A percentile compares a stretch with the other conserved stretches of the same genome.
phyloP scores from a whole-genome alignment of 345 rosid species.

The Lumnitzera littorea region DNA sequence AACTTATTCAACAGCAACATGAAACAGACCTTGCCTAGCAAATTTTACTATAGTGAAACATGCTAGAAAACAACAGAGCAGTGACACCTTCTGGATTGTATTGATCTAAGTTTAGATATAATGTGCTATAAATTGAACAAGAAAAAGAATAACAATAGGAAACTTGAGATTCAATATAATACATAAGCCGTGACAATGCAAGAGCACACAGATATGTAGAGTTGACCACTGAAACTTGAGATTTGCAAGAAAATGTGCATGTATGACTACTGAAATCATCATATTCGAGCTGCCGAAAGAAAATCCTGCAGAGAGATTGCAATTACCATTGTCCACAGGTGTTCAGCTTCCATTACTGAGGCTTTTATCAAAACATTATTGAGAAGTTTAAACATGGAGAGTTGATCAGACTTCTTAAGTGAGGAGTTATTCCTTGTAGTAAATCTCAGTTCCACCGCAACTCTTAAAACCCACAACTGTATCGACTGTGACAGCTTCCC shows the following conservation, averaged over 20 bases:
- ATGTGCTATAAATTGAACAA: background rate
- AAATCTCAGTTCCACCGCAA: slow-evolving; percentile 44
- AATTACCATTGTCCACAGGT: slow-evolving; percentile 79
- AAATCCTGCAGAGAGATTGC: background rate
- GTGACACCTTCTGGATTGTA: no score
- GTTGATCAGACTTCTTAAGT: slow-evolving; percentile 41
- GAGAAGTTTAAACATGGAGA: slow-evolving; percentile 42
- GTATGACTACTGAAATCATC: no score
- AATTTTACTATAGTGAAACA: no score
- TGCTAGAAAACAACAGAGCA: no score
- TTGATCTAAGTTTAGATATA: background rate
- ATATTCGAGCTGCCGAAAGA: no score
- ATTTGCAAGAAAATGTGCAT: no score
- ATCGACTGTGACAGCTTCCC: slow-evolving; percentile 46
- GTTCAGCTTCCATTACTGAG: slow-evolving; percentile 54
- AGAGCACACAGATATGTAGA: no score
- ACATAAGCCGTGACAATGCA: no score
- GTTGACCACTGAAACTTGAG: no score
- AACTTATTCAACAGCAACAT: no score
- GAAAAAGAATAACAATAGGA: background rate
- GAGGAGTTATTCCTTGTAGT: slow-evolving; percentile 21
- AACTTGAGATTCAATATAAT: no score
- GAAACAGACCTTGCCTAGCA: no score
- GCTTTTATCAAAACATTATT: slow-evolving; percentile 37
- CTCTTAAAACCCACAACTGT: slow-evolving; percentile 57